phyloP scores from a whole-genome alignment of 805 yeast species.

The Starmerella khaoyaiensis region DNA sequence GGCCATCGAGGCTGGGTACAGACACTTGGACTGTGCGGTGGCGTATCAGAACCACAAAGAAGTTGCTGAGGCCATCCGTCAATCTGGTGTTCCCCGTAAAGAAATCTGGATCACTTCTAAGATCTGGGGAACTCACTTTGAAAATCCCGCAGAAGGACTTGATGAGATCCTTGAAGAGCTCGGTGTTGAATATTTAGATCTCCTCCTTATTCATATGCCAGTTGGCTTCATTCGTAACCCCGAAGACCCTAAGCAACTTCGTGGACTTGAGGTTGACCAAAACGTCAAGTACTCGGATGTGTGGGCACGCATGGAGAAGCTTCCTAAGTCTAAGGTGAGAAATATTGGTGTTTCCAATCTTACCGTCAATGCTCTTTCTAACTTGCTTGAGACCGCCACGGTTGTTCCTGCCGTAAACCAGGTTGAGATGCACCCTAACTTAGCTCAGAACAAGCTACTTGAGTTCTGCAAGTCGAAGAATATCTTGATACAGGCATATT shows the following conservation, averaged over 20 bases:
- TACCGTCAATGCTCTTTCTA: conserved; percentile 38
- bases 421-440: conserved; percentile 58
- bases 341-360: conserved; percentile 66
- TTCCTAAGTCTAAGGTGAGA: conserved; percentile 39
- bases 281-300: conserved; percentile 23
- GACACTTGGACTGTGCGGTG: conserved; percentile 39
- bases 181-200: conserved; percentile 61
- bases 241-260: conserved; percentile 11
- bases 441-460: conserved; percentile 49
- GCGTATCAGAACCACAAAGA: conserved; percentile 35
- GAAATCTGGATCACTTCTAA: conserved; percentile 63
- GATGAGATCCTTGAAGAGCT: conserved; percentile 48
- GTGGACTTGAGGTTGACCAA: conserved; percentile 9
- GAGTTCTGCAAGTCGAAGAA: conserved; percentile 33
- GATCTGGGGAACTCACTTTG: conserved; percentile 31
- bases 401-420: conserved; percentile 57
- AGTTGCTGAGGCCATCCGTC: conserved; percentile 38
- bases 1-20: conserved; percentile 54
- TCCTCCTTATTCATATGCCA: conserved; percentile 76
- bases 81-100: conserved; percentile 39
- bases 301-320: conserved; percentile 50
- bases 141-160: conserved; percentile 39
- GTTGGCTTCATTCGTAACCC: conserved; percentile 23
- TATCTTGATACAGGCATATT: conserved; percentile 15
- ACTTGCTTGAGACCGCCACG: conserved; percentile 35